phyloP scores from a whole-genome alignment of 2,329 filamentous ascomycete genomes.

The Trichoderma pleuroti region DNA sequence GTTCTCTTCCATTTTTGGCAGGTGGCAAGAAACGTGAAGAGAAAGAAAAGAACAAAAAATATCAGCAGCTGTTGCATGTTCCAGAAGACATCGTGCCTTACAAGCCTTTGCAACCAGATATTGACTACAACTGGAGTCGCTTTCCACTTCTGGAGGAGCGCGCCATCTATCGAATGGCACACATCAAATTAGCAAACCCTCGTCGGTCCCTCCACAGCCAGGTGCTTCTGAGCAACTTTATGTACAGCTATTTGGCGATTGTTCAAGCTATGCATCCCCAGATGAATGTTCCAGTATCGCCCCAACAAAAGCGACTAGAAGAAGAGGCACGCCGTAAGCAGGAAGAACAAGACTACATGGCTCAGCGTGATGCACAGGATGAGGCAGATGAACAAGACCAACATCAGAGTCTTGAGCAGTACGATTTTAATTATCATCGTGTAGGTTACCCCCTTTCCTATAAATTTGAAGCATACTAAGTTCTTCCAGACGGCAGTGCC shows the following conservation, averaged over 20 bases:
- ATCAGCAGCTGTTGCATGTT: slow-evolving; percentile 66
- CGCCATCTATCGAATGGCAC: slow-evolving; percentile 97
- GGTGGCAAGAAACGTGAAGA: slow-evolving; percentile 84
- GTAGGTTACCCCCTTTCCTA: slow-evolving; percentile 35
- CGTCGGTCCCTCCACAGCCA: slow-evolving; percentile 88
- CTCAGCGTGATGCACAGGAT: slow-evolving; percentile 44
- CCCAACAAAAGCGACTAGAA: slow-evolving; percentile 64
- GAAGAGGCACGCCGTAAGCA: slow-evolving; percentile 51
- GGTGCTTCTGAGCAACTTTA: slow-evolving; percentile 96
- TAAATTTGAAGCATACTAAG: slow-evolving; percentile 11
- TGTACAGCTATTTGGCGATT: slow-evolving; percentile 98
- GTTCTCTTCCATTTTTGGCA: slow-evolving; percentile 91
- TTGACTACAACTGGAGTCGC: slow-evolving; percentile 94
- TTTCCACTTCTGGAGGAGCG: slow-evolving; percentile 95
- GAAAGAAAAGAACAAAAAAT: slow-evolving; percentile 70
- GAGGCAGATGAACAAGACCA: slow-evolving; percentile 45
- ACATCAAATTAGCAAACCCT: slow-evolving; percentile 98
- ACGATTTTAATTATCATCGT: slow-evolving; percentile 53
- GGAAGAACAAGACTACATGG: slow-evolving; percentile 47
- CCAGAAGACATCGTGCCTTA: slow-evolving; percentile 71
- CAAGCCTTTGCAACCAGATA: slow-evolving; percentile 72
- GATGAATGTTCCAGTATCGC: slow-evolving; percentile 82
- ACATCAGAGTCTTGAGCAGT: slow-evolving; percentile 48
- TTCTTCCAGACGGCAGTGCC: slow-evolving; percentile 39
- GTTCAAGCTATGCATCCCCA: slow-evolving; percentile 98